These are phyloP conservation scores for Botrytis byssoidea DNA, from an alignment of 2,329 filamentous ascomycete genomes.

Conservation along the genomic window DNA sequence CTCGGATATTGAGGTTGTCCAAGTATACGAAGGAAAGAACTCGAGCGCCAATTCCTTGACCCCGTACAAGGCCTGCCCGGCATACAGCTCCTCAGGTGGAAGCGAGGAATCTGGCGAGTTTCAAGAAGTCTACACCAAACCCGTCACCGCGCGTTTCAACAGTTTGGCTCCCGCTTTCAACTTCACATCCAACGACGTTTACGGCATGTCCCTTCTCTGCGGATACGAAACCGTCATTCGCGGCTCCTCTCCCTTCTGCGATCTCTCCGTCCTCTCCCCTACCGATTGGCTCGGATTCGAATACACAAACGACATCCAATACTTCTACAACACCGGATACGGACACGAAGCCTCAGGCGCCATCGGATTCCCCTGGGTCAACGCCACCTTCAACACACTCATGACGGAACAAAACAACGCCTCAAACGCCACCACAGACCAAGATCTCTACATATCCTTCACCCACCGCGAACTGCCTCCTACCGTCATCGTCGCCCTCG, in stretches of 20 bases:
- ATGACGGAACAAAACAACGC: conserved; percentile 36
- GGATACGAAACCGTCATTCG: conserved; percentile 52
- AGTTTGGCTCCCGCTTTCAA: conserved; percentile 49
- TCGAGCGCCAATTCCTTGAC: conserved; percentile 53
- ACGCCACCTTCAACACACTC: conserved; percentile 47
- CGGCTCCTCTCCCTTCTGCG: conserved; percentile 48
- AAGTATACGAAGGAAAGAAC: conserved; percentile 47
- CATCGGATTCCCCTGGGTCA: conserved; percentile 53
- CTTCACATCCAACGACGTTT: conserved; percentile 51
- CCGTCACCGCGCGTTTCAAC: conserved; percentile 49
- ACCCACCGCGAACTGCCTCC: conserved; percentile 55
- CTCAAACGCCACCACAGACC: conserved; percentile 38
- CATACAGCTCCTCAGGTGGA: conserved; percentile 50
- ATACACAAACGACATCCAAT: conserved; percentile 51
- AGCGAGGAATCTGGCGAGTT: conserved; percentile 46
- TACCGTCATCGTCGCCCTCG: conserved; percentile 52
- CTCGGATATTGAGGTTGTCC: conserved; percentile 45
- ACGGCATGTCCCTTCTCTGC: conserved; percentile 51
- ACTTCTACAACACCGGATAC: conserved; percentile 54
- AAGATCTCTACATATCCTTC: conserved; percentile 55
- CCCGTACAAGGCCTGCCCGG: conserved; percentile 52
- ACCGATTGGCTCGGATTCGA: conserved; percentile 51
- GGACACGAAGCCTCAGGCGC: conserved; percentile 47
- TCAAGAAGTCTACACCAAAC: conserved; percentile 48
- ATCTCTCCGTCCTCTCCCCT: conserved; percentile 44